phyloP scores from a whole-genome alignment of 2,329 filamentous ascomycete genomes.

The Ramichloridium luteum region DNA sequence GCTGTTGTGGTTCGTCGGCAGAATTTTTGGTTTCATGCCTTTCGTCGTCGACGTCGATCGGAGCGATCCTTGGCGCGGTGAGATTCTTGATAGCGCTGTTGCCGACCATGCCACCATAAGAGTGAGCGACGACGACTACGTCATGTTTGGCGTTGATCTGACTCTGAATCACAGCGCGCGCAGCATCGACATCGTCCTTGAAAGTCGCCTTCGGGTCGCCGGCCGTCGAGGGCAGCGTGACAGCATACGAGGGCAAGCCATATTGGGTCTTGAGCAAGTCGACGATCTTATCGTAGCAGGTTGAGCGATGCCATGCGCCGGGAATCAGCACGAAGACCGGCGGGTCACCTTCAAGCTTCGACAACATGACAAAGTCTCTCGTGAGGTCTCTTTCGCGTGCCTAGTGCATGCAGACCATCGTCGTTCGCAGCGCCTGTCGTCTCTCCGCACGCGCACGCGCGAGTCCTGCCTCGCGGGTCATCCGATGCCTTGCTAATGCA shows the following conservation, averaged over 20 bases:
- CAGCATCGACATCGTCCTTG: slow-evolving; percentile 8
- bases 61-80: neutral
- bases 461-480: too few relatives aligned
- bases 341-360: too few relatives aligned
- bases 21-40: too few relatives aligned
- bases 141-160: slow-evolving; percentile 4
- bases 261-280: slow-evolving; percentile 3
- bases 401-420: too few relatives aligned
- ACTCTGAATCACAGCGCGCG: slow-evolving; percentile 2
- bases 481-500: too few relatives aligned
- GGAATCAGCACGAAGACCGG: slow-evolving; percentile 4
- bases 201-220: slow-evolving; percentile 6
- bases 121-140: slow-evolving; percentile 8
- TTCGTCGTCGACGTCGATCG: neutral
- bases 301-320: slow-evolving; percentile 7
- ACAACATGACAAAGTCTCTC: too few relatives aligned
- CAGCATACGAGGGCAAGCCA: slow-evolving; percentile 5
- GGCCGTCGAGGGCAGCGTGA: slow-evolving; percentile 7
- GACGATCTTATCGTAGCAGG: slow-evolving; percentile 5
- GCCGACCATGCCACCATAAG: slow-evolving; percentile 9
- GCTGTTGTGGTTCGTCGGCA: too few relatives aligned
- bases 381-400: too few relatives aligned
- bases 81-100: slow-evolving; percentile 9
- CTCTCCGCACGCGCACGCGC: too few relatives aligned
- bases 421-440: too few relatives aligned